Base-by-base conservation (phyloP, 139 green algal genomes). In the Closterium sp. region DNA sequence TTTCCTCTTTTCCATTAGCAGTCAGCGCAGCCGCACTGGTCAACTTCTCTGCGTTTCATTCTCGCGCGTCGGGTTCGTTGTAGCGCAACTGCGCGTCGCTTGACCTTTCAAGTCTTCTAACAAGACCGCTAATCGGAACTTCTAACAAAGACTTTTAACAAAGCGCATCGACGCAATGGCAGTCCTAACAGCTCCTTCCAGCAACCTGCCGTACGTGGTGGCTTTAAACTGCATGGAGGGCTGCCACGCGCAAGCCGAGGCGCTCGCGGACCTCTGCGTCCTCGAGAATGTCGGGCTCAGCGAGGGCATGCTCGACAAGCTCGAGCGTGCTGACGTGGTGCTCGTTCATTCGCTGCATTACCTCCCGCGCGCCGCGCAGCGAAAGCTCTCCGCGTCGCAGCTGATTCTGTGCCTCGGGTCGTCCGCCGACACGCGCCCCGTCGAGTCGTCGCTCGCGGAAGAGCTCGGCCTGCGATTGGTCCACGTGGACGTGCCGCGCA, bases 381-480 rank as follows among this genome's bases (percentile, higher is more conserved):
- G 31, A 17, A 88, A 89, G 19, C 70, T 91, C 10, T 50, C 30
- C 27, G 28, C 70, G 38, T 89, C 62, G 89, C 89, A 91, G 89
- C 19, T 91, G 27, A 31, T 93, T 28, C 13, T 93, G 11, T 93
- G 90, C n/a, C 42, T 93, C 1, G 89, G 89, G 27, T 31, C 89
- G n/a, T 29, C 29, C 27, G 34, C 62, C n/a, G 87, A 89, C 31
- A 62, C 31, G 31, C 30, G 45, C 62, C 87, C 90, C n/a, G 88
- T 93, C 10, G 91, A 93, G 38, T 94, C 32, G 24, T 28, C 30
- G 31, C 31, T 93, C 28, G 91, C 91, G 91, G 88, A 93, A 27
- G 91, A 93, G 88, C 91, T 93, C 91, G 88, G 73, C 30, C 31
- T 93, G 89, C 91, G 73, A 31, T 38, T 93, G n/a, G 32, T 89